Base-by-base conservation (phyloP, 2,329 filamentous ascomycete genomes). In the Colletotrichum sp. region DNA sequence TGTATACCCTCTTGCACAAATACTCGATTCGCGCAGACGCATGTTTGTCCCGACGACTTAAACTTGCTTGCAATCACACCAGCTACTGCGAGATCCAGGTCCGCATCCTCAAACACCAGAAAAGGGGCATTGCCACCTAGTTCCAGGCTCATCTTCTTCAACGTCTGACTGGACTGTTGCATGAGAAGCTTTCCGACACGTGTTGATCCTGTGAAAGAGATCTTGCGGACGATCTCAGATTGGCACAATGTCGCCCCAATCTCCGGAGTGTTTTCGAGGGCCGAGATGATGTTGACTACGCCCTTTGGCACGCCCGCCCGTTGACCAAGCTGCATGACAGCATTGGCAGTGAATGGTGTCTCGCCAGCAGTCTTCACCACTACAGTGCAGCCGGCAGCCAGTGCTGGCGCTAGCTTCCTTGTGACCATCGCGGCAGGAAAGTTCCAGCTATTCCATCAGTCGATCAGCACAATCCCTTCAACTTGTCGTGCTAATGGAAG, bases 41-140 rank as follows among this genome's bases (percentile, higher is more conserved):
- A 99, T 0, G 97, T 99, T 89, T 99, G 97, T 49, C 97, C 97
- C 0, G 95, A 98, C 44, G 94, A 95, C 71, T 97, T 94, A 92
- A 99, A 99, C 85, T 99, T 99, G 82, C 92, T 96, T 27, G 93
- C 88, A 70, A 99, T 91, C 63, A 95, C 96, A 29, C 96, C 96
- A 0, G 92, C 87, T 2, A 99, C 95, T 4, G 97, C 97, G 8
- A 89, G 87, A 75, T 98, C 96, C 25, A 99, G 87, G 82, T 99
- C 95, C 25, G 96, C 95, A 82, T 99, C 96, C 81, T 99, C 96
- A 82, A 99, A 99, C 36, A 99, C 95, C 79, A 99, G 98, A 83
- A 98, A 98, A 2, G 96, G 96, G 0, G 96, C 95, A 83, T 99
- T 99, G 64, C 96, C 97, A 70, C 96, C 96, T 2, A 99, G 93